phyloP scores from a whole-genome alignment of 352 stramenopile genomes.

The Lagenidium sp. region DNA sequence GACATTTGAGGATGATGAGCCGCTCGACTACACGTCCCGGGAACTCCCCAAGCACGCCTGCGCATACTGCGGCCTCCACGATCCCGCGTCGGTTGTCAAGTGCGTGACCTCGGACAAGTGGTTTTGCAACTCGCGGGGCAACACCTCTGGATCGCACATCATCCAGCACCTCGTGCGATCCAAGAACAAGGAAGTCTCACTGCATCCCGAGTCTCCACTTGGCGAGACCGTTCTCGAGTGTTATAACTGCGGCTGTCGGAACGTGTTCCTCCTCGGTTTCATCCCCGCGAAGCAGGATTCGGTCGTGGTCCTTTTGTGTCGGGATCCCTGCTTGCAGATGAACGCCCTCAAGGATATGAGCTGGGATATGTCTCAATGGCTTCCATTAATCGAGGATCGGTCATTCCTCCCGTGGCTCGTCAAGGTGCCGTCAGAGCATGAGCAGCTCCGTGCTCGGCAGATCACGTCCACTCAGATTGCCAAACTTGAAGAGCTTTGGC shows the following conservation, averaged over 20 bases:
- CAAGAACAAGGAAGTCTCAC: constrained; percentile 84
- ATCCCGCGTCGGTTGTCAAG: constrained; percentile 94
- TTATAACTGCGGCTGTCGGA: constrained; percentile 98
- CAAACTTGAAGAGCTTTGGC: constrained; percentile 93
- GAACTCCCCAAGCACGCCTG: constrained; percentile 90
- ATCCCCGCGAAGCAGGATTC: constrained; percentile 94
- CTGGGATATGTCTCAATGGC: constrained; percentile 98
- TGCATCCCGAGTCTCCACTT: constrained; percentile 94
- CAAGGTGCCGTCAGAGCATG: constrained; percentile 88
- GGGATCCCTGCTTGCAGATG: constrained; percentile 95
- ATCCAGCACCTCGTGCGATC: constrained; percentile 97
- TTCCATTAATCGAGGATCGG: constrained; percentile 96
- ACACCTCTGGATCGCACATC: constrained; percentile 93
- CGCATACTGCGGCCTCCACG: constrained; percentile 96
- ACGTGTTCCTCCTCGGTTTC: constrained; percentile 98
- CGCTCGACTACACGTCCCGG: constrained; percentile 50
- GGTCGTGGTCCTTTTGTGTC: constrained; percentile 97
- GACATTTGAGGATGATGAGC: constrained; percentile 71
- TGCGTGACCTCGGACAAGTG: constrained; percentile 96
- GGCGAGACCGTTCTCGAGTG: constrained; percentile 98
- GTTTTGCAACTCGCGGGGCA: constrained; percentile 98
- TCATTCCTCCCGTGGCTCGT: constrained; percentile 97
- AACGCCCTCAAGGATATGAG: constrained; percentile 98
- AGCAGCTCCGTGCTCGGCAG: constrained; percentile 90
- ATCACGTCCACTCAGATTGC: constrained; percentile 90